Percentiles rank a stretch among this genome's conserved stretches.
Evolutionary conservation across 2,329 filamentous ascomycete species (phyloP).

Genomic region (Ceratocystiopsis brevicomis): DNA sequence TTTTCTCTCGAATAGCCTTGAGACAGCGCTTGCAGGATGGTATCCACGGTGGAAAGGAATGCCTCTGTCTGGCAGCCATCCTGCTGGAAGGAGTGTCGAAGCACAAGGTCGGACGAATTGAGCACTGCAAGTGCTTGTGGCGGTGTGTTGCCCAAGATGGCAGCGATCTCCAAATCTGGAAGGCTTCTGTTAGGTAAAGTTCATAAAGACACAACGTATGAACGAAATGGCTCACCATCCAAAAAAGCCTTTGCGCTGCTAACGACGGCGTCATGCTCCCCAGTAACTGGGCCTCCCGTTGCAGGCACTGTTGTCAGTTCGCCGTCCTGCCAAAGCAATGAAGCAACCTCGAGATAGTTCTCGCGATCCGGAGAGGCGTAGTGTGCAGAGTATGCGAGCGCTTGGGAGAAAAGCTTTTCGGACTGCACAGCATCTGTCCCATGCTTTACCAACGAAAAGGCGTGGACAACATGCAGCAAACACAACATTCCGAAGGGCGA

Average conservation of each 20-base stretch:
- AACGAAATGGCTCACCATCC: constrained; percentile 23
- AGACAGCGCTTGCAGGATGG: constrained; percentile 19
- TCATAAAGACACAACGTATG: not conserved
- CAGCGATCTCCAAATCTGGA: constrained; percentile 28
- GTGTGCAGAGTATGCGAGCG: constrained; percentile 23
- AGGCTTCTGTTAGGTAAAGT: not conserved
- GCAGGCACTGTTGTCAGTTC: constrained; percentile 11
- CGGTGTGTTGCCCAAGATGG: constrained; percentile 13
- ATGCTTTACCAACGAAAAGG: constrained; percentile 28
- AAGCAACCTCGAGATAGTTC: constrained; percentile 25
- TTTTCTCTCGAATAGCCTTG: constrained; percentile 16
- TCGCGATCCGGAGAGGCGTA: constrained; percentile 20
- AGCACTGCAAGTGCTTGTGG: too few species aligned
- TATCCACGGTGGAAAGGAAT: constrained; percentile 1
- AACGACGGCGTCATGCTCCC: constrained; percentile 21
- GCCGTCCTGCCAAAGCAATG: constrained; percentile 29
- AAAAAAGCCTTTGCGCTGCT: constrained; percentile 27
- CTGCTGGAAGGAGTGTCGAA: too few species aligned
- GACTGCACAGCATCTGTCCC: too few species aligned
- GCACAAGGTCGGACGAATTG: too few species aligned
- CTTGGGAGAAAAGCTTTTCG: constrained; percentile 16
- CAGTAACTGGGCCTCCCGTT: constrained; percentile 11
- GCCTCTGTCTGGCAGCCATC: too few species aligned
- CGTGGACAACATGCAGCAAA: constrained; percentile 32
- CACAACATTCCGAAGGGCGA: constrained; percentile 27